Conservation (phyloP, 2,329 filamentous ascomycete genomes). For the Fusarium odoratissimum region DNA sequence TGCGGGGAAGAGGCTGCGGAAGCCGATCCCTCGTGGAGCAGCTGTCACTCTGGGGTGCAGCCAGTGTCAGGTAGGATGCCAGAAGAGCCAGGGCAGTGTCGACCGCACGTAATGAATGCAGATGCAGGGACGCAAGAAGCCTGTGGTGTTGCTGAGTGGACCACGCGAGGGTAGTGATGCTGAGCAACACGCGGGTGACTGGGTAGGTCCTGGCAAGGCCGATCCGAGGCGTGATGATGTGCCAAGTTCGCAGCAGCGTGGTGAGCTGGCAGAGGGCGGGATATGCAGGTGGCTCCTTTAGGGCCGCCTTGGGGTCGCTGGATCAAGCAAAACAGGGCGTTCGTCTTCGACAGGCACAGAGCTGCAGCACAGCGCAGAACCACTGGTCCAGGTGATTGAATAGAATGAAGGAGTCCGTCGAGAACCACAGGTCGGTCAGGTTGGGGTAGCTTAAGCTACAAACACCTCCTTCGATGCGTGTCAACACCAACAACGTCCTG, state of each 20-base stretch:
- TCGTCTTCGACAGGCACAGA: constrained; percentile 40
- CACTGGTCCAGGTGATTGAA: constrained; percentile 33
- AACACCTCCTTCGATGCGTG: constrained; percentile 17
- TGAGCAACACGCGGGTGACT: constrained; percentile 34
- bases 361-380: constrained; percentile 44
- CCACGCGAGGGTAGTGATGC: constrained; percentile 23
- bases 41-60: constrained; percentile 44
- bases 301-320: constrained; percentile 42
- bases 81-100: constrained; percentile 34
- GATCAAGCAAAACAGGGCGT: constrained; percentile 40
- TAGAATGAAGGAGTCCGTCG: constrained; percentile 21
- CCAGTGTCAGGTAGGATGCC: constrained; percentile 29
- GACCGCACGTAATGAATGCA: constrained; percentile 41
- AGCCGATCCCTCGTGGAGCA: constrained; percentile 44
- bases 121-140: constrained; percentile 44
- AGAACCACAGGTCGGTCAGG: constrained; percentile 12
- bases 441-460: constrained; percentile 26
- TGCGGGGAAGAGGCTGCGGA: constrained; percentile 44
- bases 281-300: constrained; percentile 52
- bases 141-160: constrained; percentile 40
- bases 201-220: constrained; percentile 40
- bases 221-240: constrained; percentile 45
- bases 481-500: constrained; percentile 39
- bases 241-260: constrained; percentile 46
- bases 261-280: constrained; percentile 48